phyloP scores from a whole-genome alignment of 768 basidiomycete genomes.

The Calocybe indica region DNA sequence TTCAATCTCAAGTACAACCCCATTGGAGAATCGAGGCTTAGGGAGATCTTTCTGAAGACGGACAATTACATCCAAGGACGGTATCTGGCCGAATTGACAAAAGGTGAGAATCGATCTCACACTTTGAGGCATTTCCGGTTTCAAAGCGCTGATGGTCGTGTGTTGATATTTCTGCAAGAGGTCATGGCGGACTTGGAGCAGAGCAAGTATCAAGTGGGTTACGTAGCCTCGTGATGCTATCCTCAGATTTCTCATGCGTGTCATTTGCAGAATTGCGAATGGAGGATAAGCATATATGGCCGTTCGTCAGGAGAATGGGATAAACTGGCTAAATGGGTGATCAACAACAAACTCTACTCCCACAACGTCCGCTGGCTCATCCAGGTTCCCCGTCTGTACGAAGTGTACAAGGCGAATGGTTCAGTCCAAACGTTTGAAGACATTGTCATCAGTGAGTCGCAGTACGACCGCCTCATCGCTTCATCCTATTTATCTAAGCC shows the following conservation, averaged over 20 bases:
- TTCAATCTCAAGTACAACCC: slow-evolving; percentile 98
- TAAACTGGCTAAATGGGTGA: slow-evolving; percentile 95
- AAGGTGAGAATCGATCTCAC: slow-evolving; percentile 42
- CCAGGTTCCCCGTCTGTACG: slow-evolving; percentile 91
- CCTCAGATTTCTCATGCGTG: not conserved
- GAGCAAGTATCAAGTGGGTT: slow-evolving; percentile 88
- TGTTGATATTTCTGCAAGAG: slow-evolving; percentile 44
- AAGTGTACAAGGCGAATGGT: slow-evolving; percentile 89
- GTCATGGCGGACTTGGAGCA: slow-evolving; percentile 97
- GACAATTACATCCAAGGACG: slow-evolving; percentile 91
- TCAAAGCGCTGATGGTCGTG: not conserved
- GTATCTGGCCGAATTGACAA: slow-evolving; percentile 92
- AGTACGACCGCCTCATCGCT: slow-evolving; percentile 9
- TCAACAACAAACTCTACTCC: slow-evolving; percentile 87
- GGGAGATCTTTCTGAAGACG: slow-evolving; percentile 98
- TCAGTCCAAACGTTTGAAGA: slow-evolving; percentile 85
- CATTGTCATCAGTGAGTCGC: slow-evolving; percentile 71
- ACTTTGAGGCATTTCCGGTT: not conserved
- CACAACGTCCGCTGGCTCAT: slow-evolving; percentile 99
- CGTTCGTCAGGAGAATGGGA: slow-evolving; percentile 87
- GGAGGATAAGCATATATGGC: slow-evolving; percentile 95
- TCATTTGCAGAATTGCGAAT: slow-evolving; percentile 76
- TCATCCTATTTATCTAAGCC: not conserved
- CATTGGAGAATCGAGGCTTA: slow-evolving; percentile 87
- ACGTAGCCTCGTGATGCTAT: not conserved